Evolutionary conservation across 2,329 filamentous ascomycete species (phyloP).

Genomic region (Eurotiales sp.): DNA sequence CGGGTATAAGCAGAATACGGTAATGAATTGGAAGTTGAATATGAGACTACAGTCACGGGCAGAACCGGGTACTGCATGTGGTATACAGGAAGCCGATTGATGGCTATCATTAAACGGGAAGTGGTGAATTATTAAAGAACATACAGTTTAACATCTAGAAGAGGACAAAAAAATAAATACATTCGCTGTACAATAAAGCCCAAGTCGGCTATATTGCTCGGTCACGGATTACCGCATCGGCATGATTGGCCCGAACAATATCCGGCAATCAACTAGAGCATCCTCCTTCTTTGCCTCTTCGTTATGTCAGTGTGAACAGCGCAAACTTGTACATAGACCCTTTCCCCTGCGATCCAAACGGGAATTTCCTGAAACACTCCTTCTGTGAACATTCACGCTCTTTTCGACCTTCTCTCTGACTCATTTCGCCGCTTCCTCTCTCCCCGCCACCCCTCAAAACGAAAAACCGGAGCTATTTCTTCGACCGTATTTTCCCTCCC

Average conservation of each 20-base stretch:
- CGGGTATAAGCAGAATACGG: not conserved
- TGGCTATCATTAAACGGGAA: no score
- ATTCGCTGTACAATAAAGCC: no score
- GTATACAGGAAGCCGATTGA: no score
- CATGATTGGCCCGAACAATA: not conserved
- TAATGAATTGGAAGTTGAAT: not conserved
- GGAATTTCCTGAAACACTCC: not conserved
- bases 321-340: conserved; percentile 1
- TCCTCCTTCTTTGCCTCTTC: not conserved
- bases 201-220: not conserved
- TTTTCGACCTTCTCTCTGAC: not conserved
- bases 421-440: not conserved
- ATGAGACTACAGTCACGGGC: no score
- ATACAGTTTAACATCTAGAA: no score
- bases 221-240: not conserved
- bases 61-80: no score
- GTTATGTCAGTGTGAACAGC: not conserved
- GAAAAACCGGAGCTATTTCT: conserved; percentile 3
- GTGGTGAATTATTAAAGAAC: no score
- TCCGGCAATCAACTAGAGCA: not conserved
- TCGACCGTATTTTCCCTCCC: not conserved
- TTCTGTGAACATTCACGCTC: not conserved
- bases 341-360: not conserved
- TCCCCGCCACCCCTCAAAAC: not conserved
- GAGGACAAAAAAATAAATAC: no score